phyloP scores from a whole-genome alignment of 345 rosid genomes.

The Noccaea caerulescens region DNA sequence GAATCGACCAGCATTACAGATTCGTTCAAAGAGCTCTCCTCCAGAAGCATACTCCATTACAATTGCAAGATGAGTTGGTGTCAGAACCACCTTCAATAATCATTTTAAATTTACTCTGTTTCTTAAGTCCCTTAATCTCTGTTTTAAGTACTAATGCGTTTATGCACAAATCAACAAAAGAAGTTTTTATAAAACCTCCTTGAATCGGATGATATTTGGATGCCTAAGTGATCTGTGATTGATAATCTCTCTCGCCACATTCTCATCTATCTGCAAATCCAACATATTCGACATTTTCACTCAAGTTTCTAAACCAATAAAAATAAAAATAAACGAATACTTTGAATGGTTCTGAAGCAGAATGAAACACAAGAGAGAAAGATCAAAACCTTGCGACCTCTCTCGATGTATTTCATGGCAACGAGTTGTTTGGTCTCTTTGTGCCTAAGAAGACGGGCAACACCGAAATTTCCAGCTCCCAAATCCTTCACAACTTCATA shows the following conservation, averaged over 20 bases:
- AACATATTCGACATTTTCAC: not conserved
- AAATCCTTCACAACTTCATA: constrained; percentile 85
- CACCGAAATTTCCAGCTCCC: constrained; percentile 94
- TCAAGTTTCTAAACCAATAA: too few relatives aligned
- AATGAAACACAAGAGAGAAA: constrained; percentile 12
- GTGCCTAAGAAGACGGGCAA: constrained; percentile 85
- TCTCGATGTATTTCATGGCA: constrained; percentile 92
- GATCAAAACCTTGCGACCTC: constrained; percentile 77
- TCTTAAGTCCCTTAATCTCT: not conserved
- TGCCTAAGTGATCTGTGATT: constrained; percentile 93
- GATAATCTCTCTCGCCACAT: constrained; percentile 92
- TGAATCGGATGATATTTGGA: constrained; percentile 89
- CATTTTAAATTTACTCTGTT: not conserved
- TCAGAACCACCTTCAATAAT: constrained; percentile 67
- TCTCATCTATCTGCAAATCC: constrained; percentile 73
- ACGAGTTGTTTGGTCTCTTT: constrained; percentile 83
- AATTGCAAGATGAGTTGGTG: constrained; percentile 85
- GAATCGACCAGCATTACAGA: constrained; percentile 90
- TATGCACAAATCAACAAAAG: constrained; percentile 14
- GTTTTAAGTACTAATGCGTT: too few relatives aligned
- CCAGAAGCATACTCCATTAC: constrained; percentile 96
- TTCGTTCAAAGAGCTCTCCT: constrained; percentile 89
- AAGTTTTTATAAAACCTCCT: constrained; percentile 53
- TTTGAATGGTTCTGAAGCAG: not conserved
- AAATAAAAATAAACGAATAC: not conserved